Percentiles rank a stretch among this genome's conserved stretches.
These are phyloP conservation scores for Naganishia vaughanmartiniae DNA, from an alignment of 768 basidiomycete species.

Conservation along the genomic window DNA sequence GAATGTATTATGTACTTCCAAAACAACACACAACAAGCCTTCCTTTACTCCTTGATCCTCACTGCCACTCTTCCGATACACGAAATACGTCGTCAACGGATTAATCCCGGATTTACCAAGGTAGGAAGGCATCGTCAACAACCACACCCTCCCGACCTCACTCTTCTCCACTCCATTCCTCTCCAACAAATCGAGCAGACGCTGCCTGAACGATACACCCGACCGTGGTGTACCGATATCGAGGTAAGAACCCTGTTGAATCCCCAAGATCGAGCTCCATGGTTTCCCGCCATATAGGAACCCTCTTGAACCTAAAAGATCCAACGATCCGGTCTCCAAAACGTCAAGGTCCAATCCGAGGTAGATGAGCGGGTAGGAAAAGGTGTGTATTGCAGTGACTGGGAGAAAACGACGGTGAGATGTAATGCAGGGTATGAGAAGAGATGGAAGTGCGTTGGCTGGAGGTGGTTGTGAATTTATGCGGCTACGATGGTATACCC, in stretches of 20 bases:
- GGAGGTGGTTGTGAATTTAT: too few relatives aligned
- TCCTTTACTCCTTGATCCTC: slow-evolving; percentile 1
- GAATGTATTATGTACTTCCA: slow-evolving; percentile 76
- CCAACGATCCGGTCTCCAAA: slow-evolving; percentile 57
- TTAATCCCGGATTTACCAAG: slow-evolving; percentile 69
- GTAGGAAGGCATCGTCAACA: slow-evolving; percentile 71
- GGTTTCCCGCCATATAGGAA: slow-evolving; percentile 60
- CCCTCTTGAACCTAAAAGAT: slow-evolving; percentile 54
- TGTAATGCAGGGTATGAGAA: slow-evolving; percentile 59
- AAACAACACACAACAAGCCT: slow-evolving; percentile 51
- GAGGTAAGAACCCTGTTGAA: slow-evolving; percentile 58
- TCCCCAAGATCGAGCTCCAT: slow-evolving; percentile 56
- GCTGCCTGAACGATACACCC: background rate
- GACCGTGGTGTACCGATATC: slow-evolving; percentile 24
- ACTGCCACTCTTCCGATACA: slow-evolving; percentile 55
- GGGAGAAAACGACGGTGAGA: slow-evolving; percentile 62
- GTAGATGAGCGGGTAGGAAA: slow-evolving; percentile 63
- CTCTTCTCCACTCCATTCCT: slow-evolving; percentile 7
- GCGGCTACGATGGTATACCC: too few relatives aligned
- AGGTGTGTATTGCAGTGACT: slow-evolving; percentile 57
- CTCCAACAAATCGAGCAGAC: background rate
- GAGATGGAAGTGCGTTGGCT: slow-evolving; percentile 27
- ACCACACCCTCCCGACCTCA: slow-evolving; percentile 61
- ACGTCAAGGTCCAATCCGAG: slow-evolving; percentile 61
- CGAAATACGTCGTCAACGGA: slow-evolving; percentile 67